A percentile compares a stretch with the other conserved stretches of the same genome.
phyloP scores from a whole-genome alignment of 495 filamentous ascomycete species.

The Lasiosphaeria miniovina region DNA sequence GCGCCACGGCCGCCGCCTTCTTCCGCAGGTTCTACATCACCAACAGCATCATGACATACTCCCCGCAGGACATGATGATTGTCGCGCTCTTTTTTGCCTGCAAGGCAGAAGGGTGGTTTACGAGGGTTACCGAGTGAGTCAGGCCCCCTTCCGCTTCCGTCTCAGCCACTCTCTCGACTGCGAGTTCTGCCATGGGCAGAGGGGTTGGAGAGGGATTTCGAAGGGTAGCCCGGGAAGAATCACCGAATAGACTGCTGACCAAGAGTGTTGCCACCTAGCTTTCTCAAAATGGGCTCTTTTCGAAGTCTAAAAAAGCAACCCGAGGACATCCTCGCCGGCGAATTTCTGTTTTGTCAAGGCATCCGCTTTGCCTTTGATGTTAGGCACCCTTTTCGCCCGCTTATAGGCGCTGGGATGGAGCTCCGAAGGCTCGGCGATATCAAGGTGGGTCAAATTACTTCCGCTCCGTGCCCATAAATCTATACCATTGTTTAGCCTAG shows the following conservation, averaged over 20 bases:
- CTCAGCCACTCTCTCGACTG: too few species aligned
- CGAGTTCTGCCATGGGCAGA: too few species aligned
- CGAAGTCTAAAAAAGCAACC: conserved; percentile 49
- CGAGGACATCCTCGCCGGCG: conserved; percentile 75
- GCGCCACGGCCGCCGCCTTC: conserved; percentile 89
- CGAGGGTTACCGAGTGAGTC: conserved; percentile 63
- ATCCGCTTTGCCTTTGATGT: conserved; percentile 93
- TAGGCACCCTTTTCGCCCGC: conserved; percentile 81
- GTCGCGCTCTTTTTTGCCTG: conserved; percentile 86
- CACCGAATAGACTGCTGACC: not conserved
- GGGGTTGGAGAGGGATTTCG: too few species aligned
- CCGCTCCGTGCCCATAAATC: not conserved
- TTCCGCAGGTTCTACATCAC: conserved; percentile 91
- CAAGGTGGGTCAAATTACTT: conserved; percentile 20
- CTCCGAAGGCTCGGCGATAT: conserved; percentile 52
- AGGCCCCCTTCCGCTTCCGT: not conserved
- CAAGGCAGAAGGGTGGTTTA: conserved; percentile 84
- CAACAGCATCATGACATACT: conserved; percentile 92
- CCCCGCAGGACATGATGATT: conserved; percentile 78
- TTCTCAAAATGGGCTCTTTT: conserved; percentile 48
- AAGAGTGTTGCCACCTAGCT: conserved; percentile 32
- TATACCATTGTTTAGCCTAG: conserved; percentile 9
- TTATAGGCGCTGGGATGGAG: conserved; percentile 85
- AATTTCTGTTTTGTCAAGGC: conserved; percentile 87
- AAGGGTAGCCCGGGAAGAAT: too few species aligned